These are phyloP conservation scores for Dendrobium officinale DNA, from an alignment of 106 monocot genomes.

Conservation along the genomic window DNA sequence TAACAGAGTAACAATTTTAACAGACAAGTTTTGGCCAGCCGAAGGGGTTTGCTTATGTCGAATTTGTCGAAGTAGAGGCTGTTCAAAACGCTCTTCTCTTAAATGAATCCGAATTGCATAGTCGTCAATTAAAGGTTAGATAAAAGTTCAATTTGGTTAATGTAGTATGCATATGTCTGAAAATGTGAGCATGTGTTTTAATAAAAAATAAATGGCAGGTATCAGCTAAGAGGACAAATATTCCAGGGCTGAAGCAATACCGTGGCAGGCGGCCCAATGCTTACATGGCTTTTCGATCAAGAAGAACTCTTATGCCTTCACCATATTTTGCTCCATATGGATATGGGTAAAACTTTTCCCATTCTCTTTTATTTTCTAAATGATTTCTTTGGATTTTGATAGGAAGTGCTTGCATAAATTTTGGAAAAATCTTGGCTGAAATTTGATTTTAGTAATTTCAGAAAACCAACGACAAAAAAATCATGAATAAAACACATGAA, in stretches of 20 bases:
- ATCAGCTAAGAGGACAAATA: conserved; percentile 28
- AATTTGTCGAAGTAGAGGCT: conserved; percentile 59
- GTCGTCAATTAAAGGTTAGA: conserved; percentile 50
- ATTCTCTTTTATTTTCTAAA: background rate
- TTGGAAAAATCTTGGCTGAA: too few relatives aligned
- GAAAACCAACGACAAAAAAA: too few relatives aligned
- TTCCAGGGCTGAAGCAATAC: conserved; percentile 27
- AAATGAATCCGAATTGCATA: conserved; percentile 54
- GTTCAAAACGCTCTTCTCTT: conserved; percentile 51
- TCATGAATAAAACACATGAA: too few relatives aligned
- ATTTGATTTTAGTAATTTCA: too few relatives aligned
- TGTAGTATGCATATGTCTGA: background rate
- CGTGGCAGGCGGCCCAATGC: conserved; percentile 15
- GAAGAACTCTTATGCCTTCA: conserved; percentile 19
- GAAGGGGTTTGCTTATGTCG: conserved; percentile 61
- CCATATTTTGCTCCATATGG: conserved; percentile 20
- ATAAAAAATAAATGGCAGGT: conserved; percentile 5
- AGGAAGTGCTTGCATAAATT: too few relatives aligned
- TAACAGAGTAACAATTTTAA: conserved; percentile 50
- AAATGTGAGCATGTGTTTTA: background rate
- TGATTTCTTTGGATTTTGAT: background rate
- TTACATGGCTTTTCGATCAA: conserved; percentile 15
- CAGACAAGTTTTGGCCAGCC: conserved; percentile 57
- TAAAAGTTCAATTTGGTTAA: background rate
- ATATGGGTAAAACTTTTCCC: background rate